phyloP scores from a whole-genome alignment of 495 filamentous ascomycete genomes.

The Tuber microsphaerosporum region DNA sequence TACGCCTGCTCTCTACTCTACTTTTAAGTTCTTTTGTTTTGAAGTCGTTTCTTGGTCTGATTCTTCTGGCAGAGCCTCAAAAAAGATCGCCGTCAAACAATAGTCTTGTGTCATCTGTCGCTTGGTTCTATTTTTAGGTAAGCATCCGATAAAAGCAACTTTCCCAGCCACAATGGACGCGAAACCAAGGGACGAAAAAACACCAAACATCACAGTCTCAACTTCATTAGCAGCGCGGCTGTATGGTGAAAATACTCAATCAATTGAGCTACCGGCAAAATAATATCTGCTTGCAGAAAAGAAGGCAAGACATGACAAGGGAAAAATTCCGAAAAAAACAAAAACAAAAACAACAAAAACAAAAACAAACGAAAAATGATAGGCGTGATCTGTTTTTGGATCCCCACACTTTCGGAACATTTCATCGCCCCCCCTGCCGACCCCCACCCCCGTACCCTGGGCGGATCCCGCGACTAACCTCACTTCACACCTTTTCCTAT shows the following conservation, averaged over 20 bases:
- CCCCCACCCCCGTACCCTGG: slow-evolving; percentile 20
- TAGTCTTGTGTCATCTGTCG: slow-evolving; percentile 38
- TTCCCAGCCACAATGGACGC: slow-evolving; percentile 27
- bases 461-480: slow-evolving; percentile 34
- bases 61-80: slow-evolving; percentile 33
- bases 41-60: slow-evolving; percentile 33
- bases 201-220: slow-evolving; percentile 34
- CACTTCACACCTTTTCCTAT: slow-evolving; percentile 23
- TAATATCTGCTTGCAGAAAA: slow-evolving; percentile 1
- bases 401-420: slow-evolving; percentile 29
- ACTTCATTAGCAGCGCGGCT: slow-evolving; percentile 36
- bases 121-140: slow-evolving; percentile 35
- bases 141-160: slow-evolving; percentile 23
- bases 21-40: slow-evolving; percentile 32
- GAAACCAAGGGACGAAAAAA: slow-evolving; percentile 28
- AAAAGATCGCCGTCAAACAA: slow-evolving; percentile 30
- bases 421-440: slow-evolving; percentile 18
- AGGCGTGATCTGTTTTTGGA: slow-evolving; percentile 19
- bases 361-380: slow-evolving; percentile 24
- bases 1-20: slow-evolving; percentile 21
- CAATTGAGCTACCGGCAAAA: slow-evolving; percentile 30
- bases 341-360: slow-evolving; percentile 26
- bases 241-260: slow-evolving; percentile 26
- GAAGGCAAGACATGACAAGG: slow-evolving; percentile 23
- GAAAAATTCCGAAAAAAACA: slow-evolving; percentile 36